phyloP scores from a whole-genome alignment of 306 rosid species.

The Begonia peltatifolia region DNA sequence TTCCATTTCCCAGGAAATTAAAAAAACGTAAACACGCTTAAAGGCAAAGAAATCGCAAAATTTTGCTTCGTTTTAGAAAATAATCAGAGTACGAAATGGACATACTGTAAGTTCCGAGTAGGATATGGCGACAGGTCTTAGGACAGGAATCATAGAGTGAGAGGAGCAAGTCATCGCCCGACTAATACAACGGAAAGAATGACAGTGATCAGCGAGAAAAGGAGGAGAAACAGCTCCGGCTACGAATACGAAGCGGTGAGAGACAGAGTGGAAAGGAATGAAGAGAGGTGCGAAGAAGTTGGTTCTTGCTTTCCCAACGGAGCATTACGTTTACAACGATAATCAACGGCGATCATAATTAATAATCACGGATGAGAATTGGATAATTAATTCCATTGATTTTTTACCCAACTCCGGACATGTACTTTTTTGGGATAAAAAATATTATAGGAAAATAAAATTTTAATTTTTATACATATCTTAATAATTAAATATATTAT shows the following conservation, averaged over 20 bases:
- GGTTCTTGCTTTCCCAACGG: too few relatives aligned
- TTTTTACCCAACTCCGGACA: too few relatives aligned
- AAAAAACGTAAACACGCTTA: neutral
- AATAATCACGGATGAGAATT: too few relatives aligned
- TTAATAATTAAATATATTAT: too few relatives aligned
- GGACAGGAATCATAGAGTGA: slow-evolving; percentile 28
- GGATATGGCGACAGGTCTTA: slow-evolving; percentile 46
- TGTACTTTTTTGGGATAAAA: too few relatives aligned
- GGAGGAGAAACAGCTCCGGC: slow-evolving; percentile 21
- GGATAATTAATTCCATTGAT: too few relatives aligned
- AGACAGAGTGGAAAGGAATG: neutral
- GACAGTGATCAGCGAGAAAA: slow-evolving; percentile 15
- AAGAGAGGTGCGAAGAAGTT: neutral
- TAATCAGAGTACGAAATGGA: slow-evolving; percentile 6
- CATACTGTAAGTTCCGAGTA: slow-evolving; percentile 53
- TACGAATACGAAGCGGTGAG: slow-evolving; percentile 7
- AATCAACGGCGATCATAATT: too few relatives aligned
- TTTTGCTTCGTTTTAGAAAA: slow-evolving; percentile 1
- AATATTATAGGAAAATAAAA: too few relatives aligned
- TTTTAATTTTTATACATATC: too few relatives aligned
- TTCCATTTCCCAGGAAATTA: neutral
- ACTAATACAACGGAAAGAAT: slow-evolving; percentile 20
- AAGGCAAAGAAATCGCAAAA: neutral
- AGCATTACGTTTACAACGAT: too few relatives aligned
- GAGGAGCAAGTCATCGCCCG: slow-evolving; percentile 26